Percentiles rank a stretch among this genome's conserved stretches.
Evolutionary conservation across 768 basidiomycete genomes (phyloP).

Genomic region (Mycena alexandri): DNA sequence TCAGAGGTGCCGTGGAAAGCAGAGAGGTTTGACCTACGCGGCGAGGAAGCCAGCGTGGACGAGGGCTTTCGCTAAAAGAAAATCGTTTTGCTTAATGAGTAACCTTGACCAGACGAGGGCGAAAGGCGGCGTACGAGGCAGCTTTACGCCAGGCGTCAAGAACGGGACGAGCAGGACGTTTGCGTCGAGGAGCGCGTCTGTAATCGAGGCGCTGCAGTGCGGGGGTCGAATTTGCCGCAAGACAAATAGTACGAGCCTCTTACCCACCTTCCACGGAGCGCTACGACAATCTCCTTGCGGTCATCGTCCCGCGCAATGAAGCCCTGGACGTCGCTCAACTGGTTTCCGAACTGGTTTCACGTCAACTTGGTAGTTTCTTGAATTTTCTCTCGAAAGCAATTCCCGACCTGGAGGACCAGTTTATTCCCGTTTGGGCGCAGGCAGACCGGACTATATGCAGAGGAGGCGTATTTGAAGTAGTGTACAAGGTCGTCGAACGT

Average conservation of each 20-base stretch:
- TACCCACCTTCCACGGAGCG: slow-evolving; percentile 63
- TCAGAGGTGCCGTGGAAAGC: neutral
- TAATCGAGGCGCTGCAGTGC: slow-evolving; percentile 53
- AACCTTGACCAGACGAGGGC: neutral
- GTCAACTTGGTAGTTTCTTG: neutral
- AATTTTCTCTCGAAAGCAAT: neutral
- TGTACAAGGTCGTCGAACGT: slow-evolving; percentile 59
- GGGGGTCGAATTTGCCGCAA: slow-evolving; percentile 10
- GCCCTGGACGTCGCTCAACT: slow-evolving; percentile 59
- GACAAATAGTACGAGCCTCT: neutral
- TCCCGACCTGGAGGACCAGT: slow-evolving; percentile 51
- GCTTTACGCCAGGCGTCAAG: slow-evolving; percentile 57
- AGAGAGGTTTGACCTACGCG: slow-evolving; percentile 48
- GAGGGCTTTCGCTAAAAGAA: slow-evolving; percentile 49
- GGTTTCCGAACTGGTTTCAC: slow-evolving; percentile 54
- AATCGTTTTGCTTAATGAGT: neutral
- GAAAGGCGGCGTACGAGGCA: slow-evolving; percentile 48
- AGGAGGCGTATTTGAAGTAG: slow-evolving; percentile 70
- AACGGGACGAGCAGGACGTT: slow-evolving; percentile 59
- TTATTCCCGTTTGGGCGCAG: slow-evolving; percentile 64
- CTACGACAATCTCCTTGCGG: slow-evolving; percentile 61
- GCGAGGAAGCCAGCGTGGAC: slow-evolving; percentile 67
- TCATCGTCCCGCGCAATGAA: slow-evolving; percentile 63
- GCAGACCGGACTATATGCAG: slow-evolving; percentile 60
- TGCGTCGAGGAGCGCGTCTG: slow-evolving; percentile 58